phyloP scores from a whole-genome alignment of 371 early-diverging fungal species.

The Apophysomyces ossiformis region DNA sequence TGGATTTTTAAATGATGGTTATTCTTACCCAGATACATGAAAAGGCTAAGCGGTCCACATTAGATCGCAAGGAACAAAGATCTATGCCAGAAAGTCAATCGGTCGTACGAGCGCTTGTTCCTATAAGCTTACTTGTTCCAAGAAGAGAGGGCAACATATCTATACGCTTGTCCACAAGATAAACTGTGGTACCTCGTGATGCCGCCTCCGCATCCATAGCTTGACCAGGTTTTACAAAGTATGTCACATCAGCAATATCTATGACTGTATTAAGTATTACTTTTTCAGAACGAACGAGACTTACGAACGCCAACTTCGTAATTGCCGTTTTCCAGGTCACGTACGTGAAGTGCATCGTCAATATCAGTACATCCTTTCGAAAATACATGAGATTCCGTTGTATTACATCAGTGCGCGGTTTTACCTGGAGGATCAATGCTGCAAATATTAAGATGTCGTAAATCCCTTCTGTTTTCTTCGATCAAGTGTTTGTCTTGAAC shows the following conservation, averaged over 20 bases:
- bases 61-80: slow-evolving; percentile 89
- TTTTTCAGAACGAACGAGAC: slow-evolving; percentile 27
- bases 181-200: slow-evolving; percentile 93
- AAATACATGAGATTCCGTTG: neutral
- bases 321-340: slow-evolving; percentile 86
- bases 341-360: slow-evolving; percentile 98
- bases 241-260: slow-evolving; percentile 99
- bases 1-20: neutral
- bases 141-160: slow-evolving; percentile 95
- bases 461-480: slow-evolving; percentile 72
- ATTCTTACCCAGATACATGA: slow-evolving; percentile 71
- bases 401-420: no score
- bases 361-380: slow-evolving; percentile 96
- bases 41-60: slow-evolving; percentile 92
- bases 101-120: neutral
- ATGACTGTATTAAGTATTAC: neutral
- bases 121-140: slow-evolving; percentile 70
- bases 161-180: slow-evolving; percentile 94
- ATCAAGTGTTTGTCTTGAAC: slow-evolving; percentile 75
- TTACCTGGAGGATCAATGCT: slow-evolving; percentile 97
- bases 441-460: slow-evolving; percentile 86
- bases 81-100: slow-evolving; percentile 43
- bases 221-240: slow-evolving; percentile 88
- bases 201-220: slow-evolving; percentile 91
- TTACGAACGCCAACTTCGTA: slow-evolving; percentile 87